Conservation (phyloP, 768 basidiomycete genomes). For the Lentinus brumalis region DNA sequence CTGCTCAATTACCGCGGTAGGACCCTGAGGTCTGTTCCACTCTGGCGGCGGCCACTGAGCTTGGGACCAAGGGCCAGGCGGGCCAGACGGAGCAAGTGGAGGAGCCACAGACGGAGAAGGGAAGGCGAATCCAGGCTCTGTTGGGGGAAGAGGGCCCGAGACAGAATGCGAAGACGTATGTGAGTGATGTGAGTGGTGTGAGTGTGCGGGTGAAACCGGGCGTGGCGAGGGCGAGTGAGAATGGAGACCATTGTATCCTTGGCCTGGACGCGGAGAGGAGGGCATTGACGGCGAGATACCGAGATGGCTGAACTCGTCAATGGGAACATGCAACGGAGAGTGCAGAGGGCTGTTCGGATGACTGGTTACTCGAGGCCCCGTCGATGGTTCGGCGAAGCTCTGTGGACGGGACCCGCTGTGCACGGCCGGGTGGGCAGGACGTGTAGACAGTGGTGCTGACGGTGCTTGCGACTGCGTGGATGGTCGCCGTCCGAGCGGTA, state of each 20-base stretch:
- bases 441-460: background rate
- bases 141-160: background rate
- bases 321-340: slow-evolving; percentile 23
- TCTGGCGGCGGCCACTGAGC: slow-evolving; percentile 27
- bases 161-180: slow-evolving; percentile 15
- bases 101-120: slow-evolving; percentile 11
- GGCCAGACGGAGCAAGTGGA: background rate
- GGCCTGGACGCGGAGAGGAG: slow-evolving; percentile 24
- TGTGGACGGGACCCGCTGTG: slow-evolving; percentile 13
- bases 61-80: slow-evolving; percentile 16
- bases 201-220: slow-evolving; percentile 15
- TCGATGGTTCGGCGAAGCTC: background rate
- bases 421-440: slow-evolving; percentile 11
- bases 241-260: slow-evolving; percentile 3
- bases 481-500: slow-evolving; percentile 10
- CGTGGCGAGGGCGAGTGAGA: slow-evolving; percentile 16
- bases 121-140: slow-evolving; percentile 7
- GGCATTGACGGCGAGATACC: slow-evolving; percentile 39
- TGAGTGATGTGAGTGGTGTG: slow-evolving; percentile 18
- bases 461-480: slow-evolving; percentile 7
- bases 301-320: slow-evolving; percentile 41
- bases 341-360: slow-evolving; percentile 2
- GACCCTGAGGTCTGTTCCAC: slow-evolving; percentile 20
- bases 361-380: slow-evolving; percentile 19
- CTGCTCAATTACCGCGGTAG: background rate